Base-by-base conservation (phyloP, 345 rosid genomes). In the Sisymbrium irio region DNA sequence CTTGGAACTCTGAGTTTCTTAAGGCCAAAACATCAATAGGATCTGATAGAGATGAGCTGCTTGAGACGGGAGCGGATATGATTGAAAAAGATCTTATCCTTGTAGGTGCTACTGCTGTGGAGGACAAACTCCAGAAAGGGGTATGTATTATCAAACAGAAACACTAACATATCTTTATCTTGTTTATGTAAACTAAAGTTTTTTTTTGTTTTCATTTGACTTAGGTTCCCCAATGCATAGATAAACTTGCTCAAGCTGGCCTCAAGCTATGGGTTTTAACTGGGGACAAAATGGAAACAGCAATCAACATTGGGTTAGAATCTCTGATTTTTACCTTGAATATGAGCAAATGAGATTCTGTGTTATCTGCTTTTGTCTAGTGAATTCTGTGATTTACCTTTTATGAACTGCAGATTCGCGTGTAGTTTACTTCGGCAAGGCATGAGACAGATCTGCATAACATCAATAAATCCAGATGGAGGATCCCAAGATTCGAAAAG, bases 261-360 rank as follows among this genome's bases (percentile, higher is more conserved):
- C 89, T 95, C 73, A 95, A 92, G 83, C 42, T 95, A 63, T 95
- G 99, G 99, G 98, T 95, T 80, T 72, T 95, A 82, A 95, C 99
- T 22, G 99, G 99, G 71, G 99, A 95, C 80, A 95, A 95, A 77
- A 89, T 95, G 99, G 99, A 95, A 88, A 95, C 99, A 58, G 99
- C 99, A 62, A 92, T 95, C 74, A 95, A 95, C 78, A 95, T 95
- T 49, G 99, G 99, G 99, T 95, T 51, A 67, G 92, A 67, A 56
- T 61, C 69, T 57, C 47, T 75, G 49, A n/a, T 58, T 50, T 61
- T 50, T 67, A 32, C 30, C 18, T 65, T 57, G 28, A 27, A 47
- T 32, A 69, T 74, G 28, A 30, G 2, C 9, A 72, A 75, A 64
- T 35, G 44, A 20, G 49, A 56, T 50, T 11, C n/a, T 61, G 42